Conservation (phyloP, 371 early-diverging fungal species). For the Rhizopus stolonifer region DNA sequence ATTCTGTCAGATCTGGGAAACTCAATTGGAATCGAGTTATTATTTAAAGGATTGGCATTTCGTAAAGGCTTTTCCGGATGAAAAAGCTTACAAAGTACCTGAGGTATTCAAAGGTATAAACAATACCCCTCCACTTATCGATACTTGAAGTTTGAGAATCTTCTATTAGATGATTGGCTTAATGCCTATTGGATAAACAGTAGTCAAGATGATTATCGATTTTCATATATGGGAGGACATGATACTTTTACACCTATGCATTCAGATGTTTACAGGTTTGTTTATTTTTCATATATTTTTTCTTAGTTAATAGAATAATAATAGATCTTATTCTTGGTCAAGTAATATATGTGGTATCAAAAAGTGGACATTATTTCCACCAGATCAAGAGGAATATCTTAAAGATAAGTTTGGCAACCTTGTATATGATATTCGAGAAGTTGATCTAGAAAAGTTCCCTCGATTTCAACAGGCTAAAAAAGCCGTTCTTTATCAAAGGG, state of each 20-base stretch:
- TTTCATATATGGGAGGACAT: conserved; percentile 71
- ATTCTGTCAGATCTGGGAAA: conserved; percentile 55
- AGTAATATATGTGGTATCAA: conserved; percentile 75
- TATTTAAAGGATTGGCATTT: conserved; percentile 81
- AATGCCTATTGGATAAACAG: conserved; percentile 62
- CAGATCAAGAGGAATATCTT: conserved; percentile 56
- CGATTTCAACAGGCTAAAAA: conserved; percentile 48
- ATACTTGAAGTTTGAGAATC: not conserved
- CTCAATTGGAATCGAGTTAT: conserved; percentile 21
- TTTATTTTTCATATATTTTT: not conserved
- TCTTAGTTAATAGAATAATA: not conserved
- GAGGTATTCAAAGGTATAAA: conserved; percentile 59
- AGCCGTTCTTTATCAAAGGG: conserved; percentile 54
- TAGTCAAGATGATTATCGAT: conserved; percentile 68
- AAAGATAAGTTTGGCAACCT: conserved; percentile 45
- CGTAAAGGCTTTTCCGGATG: conserved; percentile 47
- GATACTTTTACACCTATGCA: conserved; percentile 79
- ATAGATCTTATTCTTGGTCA: conserved; percentile 78
- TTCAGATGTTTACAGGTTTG: conserved; percentile 68
- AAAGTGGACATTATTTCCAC: conserved; percentile 70
- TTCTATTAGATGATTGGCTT: conserved; percentile 68
- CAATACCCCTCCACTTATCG: too few species aligned
- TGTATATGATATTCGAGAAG: conserved; percentile 60
- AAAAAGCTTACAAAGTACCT: conserved; percentile 48
- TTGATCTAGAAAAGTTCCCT: conserved; percentile 53